Percentiles rank a stretch among this genome's conserved stretches.
Conservation (phyloP, 2,329 filamentous ascomycete species). For the Didymella exigua region DNA sequence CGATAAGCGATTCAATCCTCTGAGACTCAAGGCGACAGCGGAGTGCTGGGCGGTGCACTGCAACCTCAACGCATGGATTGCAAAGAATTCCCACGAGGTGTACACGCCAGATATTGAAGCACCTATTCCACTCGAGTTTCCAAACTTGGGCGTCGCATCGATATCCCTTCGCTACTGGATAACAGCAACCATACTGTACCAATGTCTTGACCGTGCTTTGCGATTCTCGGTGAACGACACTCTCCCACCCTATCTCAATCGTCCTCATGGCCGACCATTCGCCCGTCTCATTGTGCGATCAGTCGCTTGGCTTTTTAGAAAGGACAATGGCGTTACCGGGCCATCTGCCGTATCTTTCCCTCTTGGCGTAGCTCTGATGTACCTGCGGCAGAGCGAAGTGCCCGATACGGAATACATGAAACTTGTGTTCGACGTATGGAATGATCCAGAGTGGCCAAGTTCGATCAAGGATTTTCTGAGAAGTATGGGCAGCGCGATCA, state of each 20-base stretch:
- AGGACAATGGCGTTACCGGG: conserved; percentile 28
- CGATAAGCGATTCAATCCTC: conserved; percentile 1
- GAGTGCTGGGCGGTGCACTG: conserved; percentile 31
- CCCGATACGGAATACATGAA: conserved; percentile 24
- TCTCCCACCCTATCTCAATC: conserved; percentile 15
- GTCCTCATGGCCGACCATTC: conserved; percentile 30
- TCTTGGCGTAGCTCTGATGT: conserved; percentile 28
- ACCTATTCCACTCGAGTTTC: conserved; percentile 22
- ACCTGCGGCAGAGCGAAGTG: conserved; percentile 20
- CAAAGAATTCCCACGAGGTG: conserved; percentile 18
- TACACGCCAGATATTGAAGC: conserved; percentile 18
- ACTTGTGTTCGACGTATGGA: conserved; percentile 20
- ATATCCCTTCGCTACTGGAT: conserved; percentile 36
- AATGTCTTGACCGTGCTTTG: conserved; percentile 22
- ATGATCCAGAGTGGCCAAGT: conserved; percentile 24
- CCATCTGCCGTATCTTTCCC: conserved; percentile 29
- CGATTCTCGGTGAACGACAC: conserved; percentile 16
- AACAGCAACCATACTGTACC: conserved; percentile 29
- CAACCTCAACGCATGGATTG: conserved; percentile 28
- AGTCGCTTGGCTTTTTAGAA: conserved; percentile 32
- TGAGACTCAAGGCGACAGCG: conserved; percentile 12
- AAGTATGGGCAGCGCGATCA: conserved; percentile 21
- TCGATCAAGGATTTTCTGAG: conserved; percentile 29
- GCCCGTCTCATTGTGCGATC: conserved; percentile 33
- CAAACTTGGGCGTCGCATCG: conserved; percentile 23